Base-by-base conservation (phyloP, 805 yeast genomes). In the Nakazawaea anatomiae region DNA sequence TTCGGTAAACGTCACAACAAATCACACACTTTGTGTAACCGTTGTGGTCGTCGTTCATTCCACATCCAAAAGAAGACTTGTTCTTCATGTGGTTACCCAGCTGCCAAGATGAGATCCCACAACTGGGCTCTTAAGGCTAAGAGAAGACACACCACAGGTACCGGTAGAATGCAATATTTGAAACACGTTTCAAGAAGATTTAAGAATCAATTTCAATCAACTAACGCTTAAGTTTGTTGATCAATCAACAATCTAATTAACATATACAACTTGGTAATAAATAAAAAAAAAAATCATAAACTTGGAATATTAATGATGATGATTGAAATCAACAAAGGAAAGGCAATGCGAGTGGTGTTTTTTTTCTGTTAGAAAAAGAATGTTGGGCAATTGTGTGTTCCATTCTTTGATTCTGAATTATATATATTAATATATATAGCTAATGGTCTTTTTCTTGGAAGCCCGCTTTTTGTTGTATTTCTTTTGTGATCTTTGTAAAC, bases 1-100 rank as follows among this genome's bases (percentile, higher is more conserved):
- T 86, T 89, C 85, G 99, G 99, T 85, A 92, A 92, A 83, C 90
- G 94, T 79, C 97, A 94, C 89, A 91, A 88, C 92, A 94, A 94
- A 83, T 87, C 98, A 74, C 99, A 94, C 89, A 87, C 95, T 74
- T 82, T 91, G 78, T 94, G 99, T 85, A 89, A 87, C 83, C 87
- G 96, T 87, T 94, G 99, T 83, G 98, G 98, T 72, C 80, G 83
- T 73, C 96, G 98, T 83, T 86, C 97, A 58, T 92, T 92, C 96
- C 98, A 94, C 82, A 79, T 86, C 75, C 99, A 94, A 83, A 94
- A 92, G 96, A 88, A 89, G 85, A 89, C 96, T 70, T 94, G 99
- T 82, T 75, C 98, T 75, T 78, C 94, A 65, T 94, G 99, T 82
- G 99, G 99, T 72, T 94, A 94, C 87, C 99, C 99, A 80, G 89